Conservation (phyloP, 78 protist genomes). For the Neovahlkampfia damariscottae region DNA sequence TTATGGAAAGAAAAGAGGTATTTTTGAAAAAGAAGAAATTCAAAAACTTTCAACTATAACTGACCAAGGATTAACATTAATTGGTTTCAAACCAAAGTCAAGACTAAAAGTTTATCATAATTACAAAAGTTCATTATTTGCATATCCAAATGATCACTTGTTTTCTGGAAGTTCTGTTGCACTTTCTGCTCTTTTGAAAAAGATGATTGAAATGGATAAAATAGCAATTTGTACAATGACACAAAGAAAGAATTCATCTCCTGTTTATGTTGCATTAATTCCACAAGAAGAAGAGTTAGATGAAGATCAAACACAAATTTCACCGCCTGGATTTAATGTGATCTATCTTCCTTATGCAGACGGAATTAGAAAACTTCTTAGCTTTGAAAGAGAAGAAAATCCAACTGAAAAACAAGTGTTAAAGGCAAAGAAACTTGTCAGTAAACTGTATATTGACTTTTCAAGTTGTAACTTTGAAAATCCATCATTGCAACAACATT, state of each 20-base stretch:
- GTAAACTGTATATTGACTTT: neutral
- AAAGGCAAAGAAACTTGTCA: constrained; percentile 2
- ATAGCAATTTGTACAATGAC: constrained; percentile 5
- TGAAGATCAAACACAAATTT: neutral
- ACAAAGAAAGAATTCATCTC: neutral
- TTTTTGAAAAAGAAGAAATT: neutral
- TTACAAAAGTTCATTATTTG: neutral
- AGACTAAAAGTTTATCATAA: neutral
- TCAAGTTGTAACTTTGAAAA: neutral
- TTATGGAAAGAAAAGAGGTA: neutral
- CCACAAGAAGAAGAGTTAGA: neutral
- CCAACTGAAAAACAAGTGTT: neutral
- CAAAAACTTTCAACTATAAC: neutral
- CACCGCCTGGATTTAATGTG: constrained; percentile 24
- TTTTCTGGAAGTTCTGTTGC: neutral
- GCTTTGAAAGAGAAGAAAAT: neutral
- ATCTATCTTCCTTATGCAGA: constrained; percentile 18
- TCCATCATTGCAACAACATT: neutral
- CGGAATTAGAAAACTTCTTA: constrained; percentile 3
- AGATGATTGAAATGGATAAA: no score
- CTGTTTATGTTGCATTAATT: constrained; percentile 6
- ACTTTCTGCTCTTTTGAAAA: neutral
- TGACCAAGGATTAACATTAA: neutral
- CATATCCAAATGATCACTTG: constrained; percentile 2
- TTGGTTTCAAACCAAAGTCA: constrained; percentile 15